phyloP scores from a whole-genome alignment of 2,329 filamentous ascomycete genomes.

The Curvularia hawaiiensis region DNA sequence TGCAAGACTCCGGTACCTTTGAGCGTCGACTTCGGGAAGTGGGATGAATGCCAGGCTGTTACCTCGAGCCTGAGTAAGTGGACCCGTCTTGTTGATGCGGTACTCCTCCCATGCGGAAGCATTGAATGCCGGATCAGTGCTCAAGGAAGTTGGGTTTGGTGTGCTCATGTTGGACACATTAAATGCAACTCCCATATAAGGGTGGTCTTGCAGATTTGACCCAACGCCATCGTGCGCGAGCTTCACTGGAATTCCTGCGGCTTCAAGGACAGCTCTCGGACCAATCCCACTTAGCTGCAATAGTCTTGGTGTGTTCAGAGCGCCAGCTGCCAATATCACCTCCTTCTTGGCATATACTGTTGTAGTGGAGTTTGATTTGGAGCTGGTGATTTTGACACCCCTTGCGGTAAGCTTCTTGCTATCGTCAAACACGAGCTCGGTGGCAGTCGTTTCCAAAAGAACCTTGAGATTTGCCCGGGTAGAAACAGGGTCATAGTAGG shows the following conservation, averaged over 20 bases:
- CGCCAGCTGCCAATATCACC: slow-evolving; percentile 64
- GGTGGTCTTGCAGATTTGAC: slow-evolving; percentile 44
- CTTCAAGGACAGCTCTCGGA: slow-evolving; percentile 32
- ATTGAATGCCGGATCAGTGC: slow-evolving; percentile 33
- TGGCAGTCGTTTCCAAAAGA: slow-evolving; percentile 25
- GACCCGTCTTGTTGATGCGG: slow-evolving; percentile 31
- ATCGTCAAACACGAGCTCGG: slow-evolving; percentile 31
- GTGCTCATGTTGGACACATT: slow-evolving; percentile 26
- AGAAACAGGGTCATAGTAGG: slow-evolving; percentile 38
- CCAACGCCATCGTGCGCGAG: slow-evolving; percentile 40
- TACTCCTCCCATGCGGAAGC: slow-evolving; percentile 38
- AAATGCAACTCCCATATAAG: slow-evolving; percentile 29
- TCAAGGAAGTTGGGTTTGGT: slow-evolving; percentile 29
- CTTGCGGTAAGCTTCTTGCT: slow-evolving; percentile 26
- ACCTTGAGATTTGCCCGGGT: slow-evolving; percentile 40
- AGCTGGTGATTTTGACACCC: slow-evolving; percentile 34
- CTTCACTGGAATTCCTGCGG: slow-evolving; percentile 33
- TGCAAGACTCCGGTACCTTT: slow-evolving; percentile 25
- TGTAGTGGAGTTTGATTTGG: slow-evolving; percentile 20
- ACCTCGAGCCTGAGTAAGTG: slow-evolving; percentile 33
- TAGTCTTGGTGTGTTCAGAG: slow-evolving; percentile 63
- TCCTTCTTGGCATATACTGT: slow-evolving; percentile 50
- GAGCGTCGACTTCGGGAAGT: slow-evolving; percentile 30
- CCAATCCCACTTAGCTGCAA: slow-evolving; percentile 41
- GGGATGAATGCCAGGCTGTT: slow-evolving; percentile 36